Conservation (phyloP, 2,329 filamentous ascomycete species). For the Colletotrichum echinochloae region DNA sequence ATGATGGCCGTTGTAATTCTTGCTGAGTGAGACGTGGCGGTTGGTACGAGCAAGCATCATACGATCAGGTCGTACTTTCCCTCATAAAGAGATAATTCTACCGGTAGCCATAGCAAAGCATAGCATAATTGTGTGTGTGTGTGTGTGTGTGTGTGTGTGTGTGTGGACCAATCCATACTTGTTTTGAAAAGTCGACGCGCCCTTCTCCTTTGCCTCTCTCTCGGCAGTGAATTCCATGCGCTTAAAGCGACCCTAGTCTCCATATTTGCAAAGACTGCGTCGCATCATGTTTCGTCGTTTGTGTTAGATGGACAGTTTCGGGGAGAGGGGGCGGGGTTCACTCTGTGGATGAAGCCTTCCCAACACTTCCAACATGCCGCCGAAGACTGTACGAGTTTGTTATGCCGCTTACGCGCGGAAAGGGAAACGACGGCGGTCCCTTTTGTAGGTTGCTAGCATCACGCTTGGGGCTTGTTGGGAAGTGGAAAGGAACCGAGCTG, state of each 20-base stretch:
- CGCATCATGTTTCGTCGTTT: background rate
- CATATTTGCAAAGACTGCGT: background rate
- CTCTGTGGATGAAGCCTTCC: background rate
- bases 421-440: conserved; percentile 12
- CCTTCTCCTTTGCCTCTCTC: too few species aligned
- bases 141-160: background rate
- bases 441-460: conserved; percentile 32
- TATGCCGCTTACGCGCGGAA: conserved; percentile 27
- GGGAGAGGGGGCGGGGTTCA: too few species aligned
- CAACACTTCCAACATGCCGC: background rate
- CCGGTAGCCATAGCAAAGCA: background rate
- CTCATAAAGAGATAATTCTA: background rate
- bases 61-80: background rate
- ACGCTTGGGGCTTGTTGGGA: background rate
- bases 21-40: background rate
- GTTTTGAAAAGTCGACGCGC: too few species aligned
- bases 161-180: background rate
- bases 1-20: background rate
- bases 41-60: background rate
- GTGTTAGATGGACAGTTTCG: background rate
- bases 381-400: conserved; percentile 42
- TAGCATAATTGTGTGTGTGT: too few species aligned
- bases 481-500: too few species aligned
- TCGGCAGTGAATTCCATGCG: background rate
- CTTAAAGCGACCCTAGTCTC: background rate